Percentiles rank a stretch among this genome's conserved stretches.
Conservation (phyloP, 2,329 filamentous ascomycete genomes). For the Neonectria punicea region DNA sequence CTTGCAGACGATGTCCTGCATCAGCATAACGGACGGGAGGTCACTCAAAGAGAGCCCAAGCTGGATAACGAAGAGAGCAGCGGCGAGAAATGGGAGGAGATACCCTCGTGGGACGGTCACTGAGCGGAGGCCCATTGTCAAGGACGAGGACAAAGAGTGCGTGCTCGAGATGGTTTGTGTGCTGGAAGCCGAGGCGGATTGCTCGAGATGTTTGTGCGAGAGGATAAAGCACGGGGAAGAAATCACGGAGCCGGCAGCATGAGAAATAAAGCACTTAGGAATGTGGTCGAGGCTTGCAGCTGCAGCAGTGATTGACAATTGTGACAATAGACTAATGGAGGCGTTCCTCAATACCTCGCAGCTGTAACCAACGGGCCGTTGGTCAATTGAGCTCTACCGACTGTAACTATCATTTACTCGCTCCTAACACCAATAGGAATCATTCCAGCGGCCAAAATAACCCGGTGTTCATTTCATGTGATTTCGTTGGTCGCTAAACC, state of each 20-base stretch:
- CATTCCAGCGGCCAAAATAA: neutral
- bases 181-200: neutral
- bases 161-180: neutral
- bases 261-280: neutral
- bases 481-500: neutral
- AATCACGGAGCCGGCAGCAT: neutral
- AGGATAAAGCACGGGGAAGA: neutral
- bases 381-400: neutral
- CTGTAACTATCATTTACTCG: neutral
- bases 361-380: neutral
- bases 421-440: neutral
- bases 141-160: neutral
- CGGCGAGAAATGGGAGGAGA: constrained; percentile 37
- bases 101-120: constrained; percentile 26
- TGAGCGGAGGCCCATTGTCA: constrained; percentile 23
- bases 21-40: constrained; percentile 34
- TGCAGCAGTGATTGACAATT: neutral
- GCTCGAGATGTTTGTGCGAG: neutral
- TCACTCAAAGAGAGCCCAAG: constrained; percentile 39
- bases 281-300: neutral
- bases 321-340: neutral
- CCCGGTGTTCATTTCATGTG: neutral
- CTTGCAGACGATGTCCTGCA: constrained; percentile 42
- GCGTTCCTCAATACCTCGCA: neutral
- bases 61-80: constrained; percentile 39